Evolutionary conservation across 2,329 filamentous ascomycete species (phyloP), one percentile per base, ranked within the genome.

Genomic region (Xylariaceae sp.): DNA sequence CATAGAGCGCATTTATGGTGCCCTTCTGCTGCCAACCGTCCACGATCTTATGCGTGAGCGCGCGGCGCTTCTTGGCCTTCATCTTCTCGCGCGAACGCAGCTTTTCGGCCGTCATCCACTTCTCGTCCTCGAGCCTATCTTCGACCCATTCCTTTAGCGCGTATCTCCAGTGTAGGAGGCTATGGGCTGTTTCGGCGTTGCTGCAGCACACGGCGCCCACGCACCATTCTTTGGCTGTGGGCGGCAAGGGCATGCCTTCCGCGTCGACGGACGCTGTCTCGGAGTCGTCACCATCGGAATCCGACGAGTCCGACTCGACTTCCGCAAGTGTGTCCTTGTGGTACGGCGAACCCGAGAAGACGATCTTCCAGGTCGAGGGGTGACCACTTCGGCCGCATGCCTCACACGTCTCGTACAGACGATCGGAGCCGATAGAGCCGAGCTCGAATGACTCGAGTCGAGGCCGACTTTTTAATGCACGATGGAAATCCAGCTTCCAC

Each of bases 81-180:
- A 85, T 82, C 53, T 76, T 78, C 55, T 87, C 85, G 7, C 88
- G 79, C 69, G 86, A 78, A 1, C 86, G 76, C 28, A 92, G 75
- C 66, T 85, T 81, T 9, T 81, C 74, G 1, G 85, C 74, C 0
- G 76, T 76, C 61, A 88, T 78, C 61, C 88, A 81, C 0, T 85
- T 86, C 56, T 87, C 79, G 1, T 72, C 72, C 21, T 79, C 73
- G 0, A 95, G 82, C 50, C 83, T 84, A 24, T 82, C 79, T 21
- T 88, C 78, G 0, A 93, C 87, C 82, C 84, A 90, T 62, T 87
- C 81, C 67, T 90, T 87, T n/a, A 94, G 83, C 41, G 87, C 83
- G 58, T 83, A 84, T 54, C 88, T 87, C 91, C 91, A 93, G 73
- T 95, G 91, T 4, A 86, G 81, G 3, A 94, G 79, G 1, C 81